phyloP scores from a whole-genome alignment of 2,329 filamentous ascomycete genomes.

The Cladosporium sp. region DNA sequence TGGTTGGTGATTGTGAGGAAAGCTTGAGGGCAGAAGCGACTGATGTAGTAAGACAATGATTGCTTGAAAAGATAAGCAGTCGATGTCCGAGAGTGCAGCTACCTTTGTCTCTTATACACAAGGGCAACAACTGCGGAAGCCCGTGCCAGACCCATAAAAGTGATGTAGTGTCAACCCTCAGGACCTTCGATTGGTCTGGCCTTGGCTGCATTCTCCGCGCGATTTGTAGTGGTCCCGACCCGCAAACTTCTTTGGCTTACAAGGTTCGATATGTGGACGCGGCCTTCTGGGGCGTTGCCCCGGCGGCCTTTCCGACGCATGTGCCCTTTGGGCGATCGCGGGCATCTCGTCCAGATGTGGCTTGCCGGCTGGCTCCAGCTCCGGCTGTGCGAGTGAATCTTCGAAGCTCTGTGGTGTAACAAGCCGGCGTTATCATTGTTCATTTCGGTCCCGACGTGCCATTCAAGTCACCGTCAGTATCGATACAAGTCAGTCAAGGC shows the following conservation, averaged over 20 bases:
- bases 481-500: too few relatives aligned
- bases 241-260: too few relatives aligned
- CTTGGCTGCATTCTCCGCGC: slow-evolving; percentile 1
- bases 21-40: neutral
- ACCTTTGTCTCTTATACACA: slow-evolving; percentile 6
- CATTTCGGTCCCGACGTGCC: too few relatives aligned
- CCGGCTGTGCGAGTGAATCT: too few relatives aligned
- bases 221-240: neutral
- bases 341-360: neutral
- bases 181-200: neutral
- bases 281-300: neutral
- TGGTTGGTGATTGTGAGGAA: neutral
- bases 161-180: slow-evolving; percentile 7
- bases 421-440: too few relatives aligned
- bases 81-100: neutral
- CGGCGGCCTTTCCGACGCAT: neutral
- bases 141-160: slow-evolving; percentile 9
- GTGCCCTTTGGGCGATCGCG: neutral
- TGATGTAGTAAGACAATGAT: neutral
- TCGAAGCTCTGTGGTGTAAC: too few relatives aligned
- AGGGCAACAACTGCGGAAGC: neutral
- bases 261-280: too few relatives aligned
- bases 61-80: slow-evolving; percentile 3
- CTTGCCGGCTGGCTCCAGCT: too few relatives aligned
- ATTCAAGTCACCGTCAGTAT: too few relatives aligned